Evolutionary conservation across 2,329 filamentous ascomycete species (phyloP).

Genomic region (Chaetomiaceae sp.): DNA sequence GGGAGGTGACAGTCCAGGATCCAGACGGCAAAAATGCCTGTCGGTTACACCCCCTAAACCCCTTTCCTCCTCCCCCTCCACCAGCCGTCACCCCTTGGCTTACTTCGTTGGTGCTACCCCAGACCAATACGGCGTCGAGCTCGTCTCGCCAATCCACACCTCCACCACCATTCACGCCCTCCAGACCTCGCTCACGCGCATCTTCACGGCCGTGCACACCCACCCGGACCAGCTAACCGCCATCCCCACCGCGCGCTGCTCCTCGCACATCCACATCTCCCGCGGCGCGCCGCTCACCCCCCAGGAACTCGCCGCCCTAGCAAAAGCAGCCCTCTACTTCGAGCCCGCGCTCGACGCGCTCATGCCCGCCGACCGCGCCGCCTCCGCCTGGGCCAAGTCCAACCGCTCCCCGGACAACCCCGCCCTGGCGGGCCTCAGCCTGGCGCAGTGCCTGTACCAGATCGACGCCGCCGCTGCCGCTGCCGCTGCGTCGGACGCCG

Average conservation of each 20-base stretch:
- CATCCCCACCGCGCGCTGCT: conserved; percentile 29
- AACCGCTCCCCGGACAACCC: conserved; percentile 30
- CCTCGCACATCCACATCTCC: conserved; percentile 38
- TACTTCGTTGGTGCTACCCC: too few species aligned
- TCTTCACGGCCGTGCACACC: conserved; percentile 29
- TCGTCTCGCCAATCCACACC: conserved; percentile 36
- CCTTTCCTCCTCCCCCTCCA: background rate
- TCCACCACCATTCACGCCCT: conserved; percentile 16
- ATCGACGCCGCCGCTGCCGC: conserved; percentile 25
- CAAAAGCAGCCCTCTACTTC: conserved; percentile 34
- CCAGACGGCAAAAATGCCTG: conserved; percentile 31
- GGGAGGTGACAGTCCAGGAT: conserved; percentile 35
- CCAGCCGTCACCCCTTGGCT: conserved; percentile 3
- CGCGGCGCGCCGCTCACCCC: conserved; percentile 25
- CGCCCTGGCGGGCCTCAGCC: conserved; percentile 20
- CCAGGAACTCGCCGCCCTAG: conserved; percentile 29
- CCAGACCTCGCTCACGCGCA: conserved; percentile 27
- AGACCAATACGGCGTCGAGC: conserved; percentile 31
- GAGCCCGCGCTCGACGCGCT: conserved; percentile 35
- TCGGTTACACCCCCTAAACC: conserved; percentile 14
- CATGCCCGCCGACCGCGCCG: conserved; percentile 26
- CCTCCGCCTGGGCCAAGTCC: conserved; percentile 36
- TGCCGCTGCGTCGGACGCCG: too few species aligned
- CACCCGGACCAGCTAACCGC: conserved; percentile 21
- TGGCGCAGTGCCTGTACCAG: conserved; percentile 26